Evolutionary conservation across 495 filamentous ascomycete genomes (phyloP).

Genomic region (Saxispiralis lemnorum): DNA sequence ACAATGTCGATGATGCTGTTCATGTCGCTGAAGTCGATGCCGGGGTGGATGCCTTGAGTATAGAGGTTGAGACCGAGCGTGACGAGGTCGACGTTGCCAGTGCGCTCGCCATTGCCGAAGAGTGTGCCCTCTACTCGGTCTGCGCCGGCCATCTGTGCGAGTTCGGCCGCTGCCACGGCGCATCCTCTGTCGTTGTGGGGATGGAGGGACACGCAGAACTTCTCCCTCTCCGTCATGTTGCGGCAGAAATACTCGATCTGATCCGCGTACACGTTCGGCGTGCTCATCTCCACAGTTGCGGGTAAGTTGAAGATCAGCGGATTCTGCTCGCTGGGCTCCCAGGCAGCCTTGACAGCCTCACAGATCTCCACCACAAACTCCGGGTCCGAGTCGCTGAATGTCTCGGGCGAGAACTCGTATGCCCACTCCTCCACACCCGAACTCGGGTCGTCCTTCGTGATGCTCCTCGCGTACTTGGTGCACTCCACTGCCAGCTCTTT

Average conservation of each 20-base stretch:
- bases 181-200: conserved; percentile 93
- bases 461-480: conserved; percentile 66
- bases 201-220: conserved; percentile 69
- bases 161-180: conserved; percentile 70
- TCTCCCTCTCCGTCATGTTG: conserved; percentile 56
- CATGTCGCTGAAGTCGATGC: conserved; percentile 81
- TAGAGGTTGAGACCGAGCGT: conserved; percentile 91
- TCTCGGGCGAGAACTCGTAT: conserved; percentile 93
- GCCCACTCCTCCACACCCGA: conserved; percentile 68
- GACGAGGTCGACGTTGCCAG: conserved; percentile 90
- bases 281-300: conserved; percentile 89
- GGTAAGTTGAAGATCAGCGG: conserved; percentile 96
- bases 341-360: conserved; percentile 88
- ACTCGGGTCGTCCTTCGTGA: conserved; percentile 87
- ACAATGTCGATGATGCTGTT: conserved; percentile 75
- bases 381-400: conserved; percentile 77
- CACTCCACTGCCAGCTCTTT: conserved; percentile 72
- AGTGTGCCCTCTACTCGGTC: conserved; percentile 88
- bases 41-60: conserved; percentile 77
- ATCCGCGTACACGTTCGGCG: conserved; percentile 91
- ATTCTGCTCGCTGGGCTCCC: conserved; percentile 65
- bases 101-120: conserved; percentile 90
- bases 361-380: conserved; percentile 75
- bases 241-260: conserved; percentile 92
- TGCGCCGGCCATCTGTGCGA: conserved; percentile 95